Evolutionary conservation across 371 early-diverging fungal genomes (phyloP), one percentile per base, ranked within the genome.

Genomic region (Zychaea mexicana): DNA sequence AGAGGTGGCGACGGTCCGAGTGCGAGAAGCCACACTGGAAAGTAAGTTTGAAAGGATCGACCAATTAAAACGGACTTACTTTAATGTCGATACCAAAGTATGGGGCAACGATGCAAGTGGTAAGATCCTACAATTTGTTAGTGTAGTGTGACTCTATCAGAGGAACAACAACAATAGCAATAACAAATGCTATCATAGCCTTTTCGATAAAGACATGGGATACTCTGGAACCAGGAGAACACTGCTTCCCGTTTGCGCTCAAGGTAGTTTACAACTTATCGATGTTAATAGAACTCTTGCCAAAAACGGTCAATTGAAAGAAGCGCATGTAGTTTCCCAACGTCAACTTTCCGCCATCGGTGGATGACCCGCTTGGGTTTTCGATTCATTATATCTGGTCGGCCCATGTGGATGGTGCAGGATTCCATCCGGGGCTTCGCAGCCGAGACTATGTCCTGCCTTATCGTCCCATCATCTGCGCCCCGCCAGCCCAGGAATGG

Each of bases 341-440:
- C 46, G 71, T 74, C 26, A 74, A 77, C 32, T 77, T 66, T 31
- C 78, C 74, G 21, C 72, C 74, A 31, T 77, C 72, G 2, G 49
- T 63, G 22, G 78, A 71, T 22, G 67, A 68, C 24, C 77, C 74
- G 22, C 27, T 60, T 12, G 71, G 76, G 0, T 76, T 73, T 45
- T 66, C 62, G 3, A 65, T 77, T 33, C 73, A 61, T 13, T 76
- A 76, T 26, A 68, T 85, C 9, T 85, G 81, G 81, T 71, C 77
- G n/a, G 85, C 81, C 2, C 73, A 75, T 36, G 61, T 82, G 0
- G 79, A 81, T 22, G 80, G 80, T 4, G 79, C 85, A 13, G 72
- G 59, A 1, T 31, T 65, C 2, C 68, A 66, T 19, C 66, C 71
- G 0, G 72, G 69, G 1, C 32, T 70, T n/a, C 60, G 67, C 9